Evolutionary conservation across 345 rosid species (phyloP).

Genomic region (Gossypium thurberi): DNA sequence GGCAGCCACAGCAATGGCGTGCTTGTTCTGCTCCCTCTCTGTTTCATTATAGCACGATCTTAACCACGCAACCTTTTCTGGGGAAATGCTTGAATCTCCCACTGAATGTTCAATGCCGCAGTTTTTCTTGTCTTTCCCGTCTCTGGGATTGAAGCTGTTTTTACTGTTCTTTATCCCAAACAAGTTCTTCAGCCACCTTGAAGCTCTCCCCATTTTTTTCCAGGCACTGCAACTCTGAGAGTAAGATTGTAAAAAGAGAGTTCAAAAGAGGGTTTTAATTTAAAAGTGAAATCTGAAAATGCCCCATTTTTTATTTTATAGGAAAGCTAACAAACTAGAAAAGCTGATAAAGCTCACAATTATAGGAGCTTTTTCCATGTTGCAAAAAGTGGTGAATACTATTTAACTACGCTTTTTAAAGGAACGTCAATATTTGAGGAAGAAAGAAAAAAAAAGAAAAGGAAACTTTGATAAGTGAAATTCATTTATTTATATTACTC

Average conservation of each 20-base stretch:
- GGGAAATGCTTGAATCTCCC: slow-evolving; percentile 21
- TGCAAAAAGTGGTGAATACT: slow-evolving; percentile 21
- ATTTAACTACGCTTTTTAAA: not conserved
- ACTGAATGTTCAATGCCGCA: slow-evolving; percentile 30
- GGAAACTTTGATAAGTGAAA: too few relatives aligned
- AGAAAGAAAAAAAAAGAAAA: not conserved
- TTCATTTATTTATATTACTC: too few relatives aligned
- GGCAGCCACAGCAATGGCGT: slow-evolving; percentile 63
- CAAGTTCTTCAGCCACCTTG: slow-evolving; percentile 73
- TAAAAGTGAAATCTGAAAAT: slow-evolving; percentile 19
- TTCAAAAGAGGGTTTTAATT: not conserved
- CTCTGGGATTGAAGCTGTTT: slow-evolving; percentile 29
- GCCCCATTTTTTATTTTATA: not conserved
- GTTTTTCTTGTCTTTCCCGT: slow-evolving; percentile 21
- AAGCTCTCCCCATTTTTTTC: slow-evolving; percentile 55
- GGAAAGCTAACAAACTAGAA: slow-evolving; percentile 5
- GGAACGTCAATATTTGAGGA: not conserved
- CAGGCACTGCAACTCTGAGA: not conserved
- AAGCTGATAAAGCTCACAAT: slow-evolving; percentile 22
- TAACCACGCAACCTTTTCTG: slow-evolving; percentile 44
- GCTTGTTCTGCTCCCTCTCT: slow-evolving; percentile 63
- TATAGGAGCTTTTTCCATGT: slow-evolving; percentile 17
- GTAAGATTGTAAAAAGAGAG: not conserved
- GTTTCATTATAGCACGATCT: slow-evolving; percentile 41
- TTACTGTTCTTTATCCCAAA: slow-evolving; percentile 57